Conservation (phyloP, 75 land plant species). For the Pinus tabuliformis region DNA sequence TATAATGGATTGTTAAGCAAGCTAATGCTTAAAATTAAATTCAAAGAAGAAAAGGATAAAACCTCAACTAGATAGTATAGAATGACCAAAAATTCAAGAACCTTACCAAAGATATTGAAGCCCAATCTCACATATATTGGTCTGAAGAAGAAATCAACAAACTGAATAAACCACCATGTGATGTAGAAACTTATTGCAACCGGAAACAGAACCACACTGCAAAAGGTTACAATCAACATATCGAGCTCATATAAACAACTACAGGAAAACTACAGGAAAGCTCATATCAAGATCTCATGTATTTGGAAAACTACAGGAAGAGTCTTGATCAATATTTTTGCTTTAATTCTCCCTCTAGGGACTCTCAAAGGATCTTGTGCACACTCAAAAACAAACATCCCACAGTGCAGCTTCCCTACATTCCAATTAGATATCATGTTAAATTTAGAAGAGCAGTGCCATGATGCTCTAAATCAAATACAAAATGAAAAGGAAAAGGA, state of each 20-base stretch:
- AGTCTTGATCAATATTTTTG: no score
- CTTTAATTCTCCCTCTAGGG: no score
- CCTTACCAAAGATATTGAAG: constrained; percentile 77
- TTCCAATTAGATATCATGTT: no score
- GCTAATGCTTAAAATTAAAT: background rate
- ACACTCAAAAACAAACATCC: no score
- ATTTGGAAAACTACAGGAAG: background rate
- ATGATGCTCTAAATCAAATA: no score
- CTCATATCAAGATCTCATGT: background rate
- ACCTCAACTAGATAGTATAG: background rate
- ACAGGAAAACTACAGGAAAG: background rate
- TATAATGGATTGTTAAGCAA: background rate
- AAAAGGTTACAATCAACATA: constrained; percentile 3
- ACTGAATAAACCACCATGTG: constrained; percentile 92
- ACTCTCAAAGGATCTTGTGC: no score
- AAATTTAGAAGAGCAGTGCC: no score
- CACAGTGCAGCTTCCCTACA: no score
- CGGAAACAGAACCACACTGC: constrained; percentile 91
- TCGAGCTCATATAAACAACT: background rate
- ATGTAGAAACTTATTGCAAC: constrained; percentile 87
- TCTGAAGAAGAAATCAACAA: constrained; percentile 90
- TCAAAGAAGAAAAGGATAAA: background rate
- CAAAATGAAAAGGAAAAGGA: no score
- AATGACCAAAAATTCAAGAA: background rate
- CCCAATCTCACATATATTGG: constrained; percentile 78